phyloP scores from a whole-genome alignment of 2,329 filamentous ascomycete species.

The Cyphellophora attinorum region DNA sequence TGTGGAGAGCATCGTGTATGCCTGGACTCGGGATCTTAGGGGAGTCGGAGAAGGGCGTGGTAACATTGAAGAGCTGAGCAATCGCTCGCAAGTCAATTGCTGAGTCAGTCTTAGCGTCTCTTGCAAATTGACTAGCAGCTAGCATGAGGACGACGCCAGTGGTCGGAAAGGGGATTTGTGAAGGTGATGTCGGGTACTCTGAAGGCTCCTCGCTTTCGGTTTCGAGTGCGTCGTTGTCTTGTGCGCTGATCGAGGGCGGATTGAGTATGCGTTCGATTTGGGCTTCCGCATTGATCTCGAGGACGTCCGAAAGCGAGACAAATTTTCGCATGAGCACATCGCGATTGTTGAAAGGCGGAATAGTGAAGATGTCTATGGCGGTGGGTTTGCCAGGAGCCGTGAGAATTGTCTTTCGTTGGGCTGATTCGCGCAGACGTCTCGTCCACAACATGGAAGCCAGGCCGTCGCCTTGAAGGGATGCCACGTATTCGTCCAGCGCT shows the following conservation, averaged over 20 bases:
- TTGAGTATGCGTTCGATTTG: slow-evolving; percentile 10
- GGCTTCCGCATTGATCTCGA: slow-evolving; percentile 7
- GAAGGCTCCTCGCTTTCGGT: slow-evolving; percentile 12
- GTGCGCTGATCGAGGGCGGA: slow-evolving; percentile 3
- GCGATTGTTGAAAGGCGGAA: slow-evolving; percentile 41
- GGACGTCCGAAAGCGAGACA: slow-evolving; percentile 4
- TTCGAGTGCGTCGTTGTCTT: not conserved
- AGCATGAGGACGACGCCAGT: slow-evolving; percentile 14
- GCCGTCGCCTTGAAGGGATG: slow-evolving; percentile 9
- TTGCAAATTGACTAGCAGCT: slow-evolving; percentile 8
- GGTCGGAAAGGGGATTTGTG: slow-evolving; percentile 17
- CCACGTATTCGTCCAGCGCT: slow-evolving; percentile 47
- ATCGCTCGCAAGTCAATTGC: slow-evolving; percentile 8
- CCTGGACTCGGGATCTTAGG: slow-evolving; percentile 9
- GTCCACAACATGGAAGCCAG: slow-evolving; percentile 30
- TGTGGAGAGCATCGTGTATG: slow-evolving; percentile 12
- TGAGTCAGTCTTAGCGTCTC: slow-evolving; percentile 3
- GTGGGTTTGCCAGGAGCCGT: slow-evolving; percentile 26
- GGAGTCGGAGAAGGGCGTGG: slow-evolving; percentile 10
- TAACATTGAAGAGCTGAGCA: slow-evolving; percentile 12
- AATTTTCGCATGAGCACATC: slow-evolving; percentile 20
- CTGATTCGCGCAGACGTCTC: slow-evolving; percentile 46
- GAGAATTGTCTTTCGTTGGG: slow-evolving; percentile 28
- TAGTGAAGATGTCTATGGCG: slow-evolving; percentile 41
- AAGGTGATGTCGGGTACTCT: slow-evolving; percentile 18